Evolutionary conservation across 2,329 filamentous ascomycete species (phyloP).

Genomic region (Alternaria consortialis): DNA sequence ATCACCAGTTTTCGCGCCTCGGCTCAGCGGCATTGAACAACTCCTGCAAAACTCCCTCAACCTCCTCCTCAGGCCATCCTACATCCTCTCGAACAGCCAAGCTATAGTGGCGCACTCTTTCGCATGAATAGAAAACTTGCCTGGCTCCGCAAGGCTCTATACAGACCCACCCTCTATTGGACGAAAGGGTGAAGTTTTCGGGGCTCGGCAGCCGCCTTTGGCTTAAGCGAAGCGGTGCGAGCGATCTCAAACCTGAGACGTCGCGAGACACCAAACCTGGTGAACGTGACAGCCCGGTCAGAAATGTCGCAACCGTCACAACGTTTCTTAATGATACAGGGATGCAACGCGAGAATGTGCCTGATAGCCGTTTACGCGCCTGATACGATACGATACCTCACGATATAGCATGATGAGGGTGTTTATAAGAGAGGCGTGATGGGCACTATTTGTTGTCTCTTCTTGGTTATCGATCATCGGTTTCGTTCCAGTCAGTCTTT

Average conservation of each 20-base stretch:
- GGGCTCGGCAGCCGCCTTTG: slow-evolving; percentile 7
- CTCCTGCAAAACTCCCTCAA: slow-evolving; percentile 2
- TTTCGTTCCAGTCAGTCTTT: slow-evolving; percentile 10
- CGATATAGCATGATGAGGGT: neutral
- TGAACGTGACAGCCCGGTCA: slow-evolving; percentile 23
- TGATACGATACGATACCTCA: slow-evolving; percentile 4
- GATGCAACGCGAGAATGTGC: slow-evolving; percentile 16
- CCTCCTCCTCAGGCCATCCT: neutral
- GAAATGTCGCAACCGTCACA: slow-evolving; percentile 2
- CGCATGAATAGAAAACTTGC: slow-evolving; percentile 7
- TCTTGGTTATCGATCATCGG: slow-evolving; percentile 8
- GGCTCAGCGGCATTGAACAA: slow-evolving; percentile 8
- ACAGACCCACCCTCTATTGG: slow-evolving; percentile 6
- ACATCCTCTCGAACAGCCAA: slow-evolving; percentile 7
- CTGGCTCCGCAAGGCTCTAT: slow-evolving; percentile 2
- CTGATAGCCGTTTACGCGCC: slow-evolving; percentile 19
- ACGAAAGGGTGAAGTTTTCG: neutral
- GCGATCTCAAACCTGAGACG: slow-evolving; percentile 19
- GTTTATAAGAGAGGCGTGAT: slow-evolving; percentile 11
- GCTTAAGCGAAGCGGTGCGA: slow-evolving; percentile 3
- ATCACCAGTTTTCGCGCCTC: neutral
- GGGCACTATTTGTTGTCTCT: slow-evolving; percentile 3
- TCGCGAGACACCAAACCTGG: slow-evolving; percentile 14
- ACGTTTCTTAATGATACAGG: slow-evolving; percentile 17
- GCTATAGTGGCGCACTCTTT: slow-evolving; percentile 7